Percentiles rank a stretch among this genome's conserved stretches.
Evolutionary conservation across 345 rosid species (phyloP).

Genomic region (Rubroshorea leprosula): DNA sequence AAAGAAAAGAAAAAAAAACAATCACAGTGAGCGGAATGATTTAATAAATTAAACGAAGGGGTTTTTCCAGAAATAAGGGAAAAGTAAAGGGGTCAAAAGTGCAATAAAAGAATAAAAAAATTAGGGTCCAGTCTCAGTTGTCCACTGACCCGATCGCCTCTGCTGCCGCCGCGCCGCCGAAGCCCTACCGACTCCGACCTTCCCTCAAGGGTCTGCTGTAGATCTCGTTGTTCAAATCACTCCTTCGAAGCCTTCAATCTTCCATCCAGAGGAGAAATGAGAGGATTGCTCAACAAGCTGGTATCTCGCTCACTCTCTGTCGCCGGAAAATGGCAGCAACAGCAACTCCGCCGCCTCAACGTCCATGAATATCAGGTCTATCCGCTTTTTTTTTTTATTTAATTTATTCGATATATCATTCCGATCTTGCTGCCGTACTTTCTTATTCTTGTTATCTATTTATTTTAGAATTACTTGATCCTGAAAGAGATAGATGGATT

Average conservation of each 20-base stretch:
- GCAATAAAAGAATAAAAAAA: background rate
- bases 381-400: slow-evolving; percentile 10
- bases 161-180: background rate
- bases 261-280: slow-evolving; percentile 28
- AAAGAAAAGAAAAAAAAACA: no score
- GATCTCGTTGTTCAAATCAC: background rate
- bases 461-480: slow-evolving; percentile 1
- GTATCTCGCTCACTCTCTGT: slow-evolving; percentile 69
- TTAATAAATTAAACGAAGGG: background rate
- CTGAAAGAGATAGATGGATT: background rate
- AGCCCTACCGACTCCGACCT: background rate
- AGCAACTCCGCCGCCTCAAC: slow-evolving; percentile 97
- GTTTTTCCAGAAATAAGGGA: background rate
- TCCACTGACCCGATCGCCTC: background rate
- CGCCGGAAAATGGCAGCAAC: slow-evolving; percentile 83
- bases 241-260: background rate
- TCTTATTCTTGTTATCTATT: background rate
- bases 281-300: slow-evolving; percentile 72
- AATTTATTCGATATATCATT: no score
- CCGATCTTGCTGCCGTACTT: background rate
- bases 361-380: slow-evolving; percentile 93
- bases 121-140: background rate
- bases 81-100: slow-evolving; percentile 4
- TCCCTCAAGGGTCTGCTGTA: background rate
- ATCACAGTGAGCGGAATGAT: background rate